These are phyloP conservation scores for Massariosphaeria phaeospora DNA, from an alignment of 495 filamentous ascomycete genomes.

Conservation along the genomic window DNA sequence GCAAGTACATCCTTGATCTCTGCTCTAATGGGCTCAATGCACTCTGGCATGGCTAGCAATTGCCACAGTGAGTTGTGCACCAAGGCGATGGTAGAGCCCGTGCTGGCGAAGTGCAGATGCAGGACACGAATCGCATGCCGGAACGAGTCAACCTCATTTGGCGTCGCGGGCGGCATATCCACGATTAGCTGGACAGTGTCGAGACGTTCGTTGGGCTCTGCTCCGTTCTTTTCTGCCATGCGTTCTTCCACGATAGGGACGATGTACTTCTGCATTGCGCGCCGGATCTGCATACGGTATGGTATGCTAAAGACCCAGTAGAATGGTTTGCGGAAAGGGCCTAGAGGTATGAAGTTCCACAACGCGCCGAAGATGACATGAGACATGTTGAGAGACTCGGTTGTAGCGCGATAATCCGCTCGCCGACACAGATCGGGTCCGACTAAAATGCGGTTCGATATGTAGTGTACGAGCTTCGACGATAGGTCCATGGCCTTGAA, in stretches of 20 bases:
- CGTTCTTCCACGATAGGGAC: conserved; percentile 8
- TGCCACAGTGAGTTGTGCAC: conserved; percentile 14
- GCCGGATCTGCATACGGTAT: conserved; percentile 1
- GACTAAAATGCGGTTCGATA: conserved; percentile 13
- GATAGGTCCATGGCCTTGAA: conserved; percentile 3
- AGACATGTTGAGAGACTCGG: conserved; percentile 9
- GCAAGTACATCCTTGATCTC: conserved; percentile 13
- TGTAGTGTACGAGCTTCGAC: conserved; percentile 12
- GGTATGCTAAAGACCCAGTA: conserved; percentile 10
- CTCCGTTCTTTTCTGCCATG: not conserved
- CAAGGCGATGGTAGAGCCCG: conserved; percentile 1
- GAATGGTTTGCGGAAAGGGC: conserved; percentile 9
- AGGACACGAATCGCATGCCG: conserved; percentile 9
- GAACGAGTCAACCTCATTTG: conserved; percentile 1
- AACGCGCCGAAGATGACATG: conserved; percentile 9
- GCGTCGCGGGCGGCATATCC: conserved; percentile 7
- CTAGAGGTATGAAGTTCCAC: conserved; percentile 8
- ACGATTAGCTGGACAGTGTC: conserved; percentile 11
- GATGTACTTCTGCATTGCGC: conserved; percentile 9
- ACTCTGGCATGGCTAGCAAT: conserved; percentile 4
- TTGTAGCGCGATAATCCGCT: conserved; percentile 1
- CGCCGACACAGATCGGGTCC: conserved; percentile 7
- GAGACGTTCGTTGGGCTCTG: not conserved
- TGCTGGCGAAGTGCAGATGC: conserved; percentile 12
- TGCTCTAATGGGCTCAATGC: conserved; percentile 1